A percentile compares a stretch with the other conserved stretches of the same genome.
These are phyloP conservation scores for Desmodesmus armatus DNA, from an alignment of 139 green algal species.

Conservation along the genomic window DNA sequence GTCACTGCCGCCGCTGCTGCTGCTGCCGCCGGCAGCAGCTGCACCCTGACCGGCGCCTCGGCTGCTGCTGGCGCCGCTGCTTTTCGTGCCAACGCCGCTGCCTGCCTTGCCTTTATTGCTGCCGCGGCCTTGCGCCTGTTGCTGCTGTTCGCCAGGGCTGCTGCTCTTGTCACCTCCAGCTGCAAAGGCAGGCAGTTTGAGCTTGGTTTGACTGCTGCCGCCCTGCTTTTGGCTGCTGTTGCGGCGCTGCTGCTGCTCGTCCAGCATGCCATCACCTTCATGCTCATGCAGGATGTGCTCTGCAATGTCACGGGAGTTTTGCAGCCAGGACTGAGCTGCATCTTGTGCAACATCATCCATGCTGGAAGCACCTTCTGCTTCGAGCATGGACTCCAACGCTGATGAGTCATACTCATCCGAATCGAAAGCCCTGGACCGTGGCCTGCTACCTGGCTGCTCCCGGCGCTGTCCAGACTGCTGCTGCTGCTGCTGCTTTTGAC, in stretches of 20 bases:
- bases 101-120: not conserved
- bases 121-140: not conserved
- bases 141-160: slow-evolving; percentile 17
- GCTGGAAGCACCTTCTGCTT: not conserved
- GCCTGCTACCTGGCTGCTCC: too few relatives aligned
- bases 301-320: slow-evolving; percentile 17
- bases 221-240: slow-evolving; percentile 22
- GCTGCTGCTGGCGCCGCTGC: slow-evolving; percentile 7
- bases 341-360: slow-evolving; percentile 18
- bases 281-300: slow-evolving; percentile 29
- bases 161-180: slow-evolving; percentile 9
- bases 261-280: slow-evolving; percentile 11
- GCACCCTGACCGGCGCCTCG: not conserved
- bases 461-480: not conserved
- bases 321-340: not conserved
- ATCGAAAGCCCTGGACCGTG: slow-evolving; percentile 9
- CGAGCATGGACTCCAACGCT: not conserved
- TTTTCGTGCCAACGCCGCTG: not conserved
- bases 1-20: not conserved
- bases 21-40: not conserved
- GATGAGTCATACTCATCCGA: slow-evolving; percentile 27
- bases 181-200: not conserved
- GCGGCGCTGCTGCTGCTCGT: not conserved
- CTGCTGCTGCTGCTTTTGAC: not conserved
- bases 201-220: not conserved